Evolutionary conservation across 2,329 filamentous ascomycete species (phyloP).

Genomic region (Venturia carpophila): DNA sequence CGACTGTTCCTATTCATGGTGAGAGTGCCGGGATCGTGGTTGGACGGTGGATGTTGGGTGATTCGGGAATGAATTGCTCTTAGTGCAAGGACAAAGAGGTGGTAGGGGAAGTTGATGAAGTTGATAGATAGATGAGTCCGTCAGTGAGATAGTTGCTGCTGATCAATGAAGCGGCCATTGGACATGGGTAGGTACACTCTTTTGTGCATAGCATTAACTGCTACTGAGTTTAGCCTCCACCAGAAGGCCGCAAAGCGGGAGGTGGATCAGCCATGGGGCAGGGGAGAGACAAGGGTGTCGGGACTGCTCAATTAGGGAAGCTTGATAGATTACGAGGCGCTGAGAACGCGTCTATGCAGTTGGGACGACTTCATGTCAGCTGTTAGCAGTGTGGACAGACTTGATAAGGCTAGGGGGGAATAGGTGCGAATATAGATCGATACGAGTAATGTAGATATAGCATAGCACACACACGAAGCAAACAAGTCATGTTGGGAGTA

Average conservation of each 20-base stretch:
- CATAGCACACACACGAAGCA: no score
- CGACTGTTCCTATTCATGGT: slow-evolving; percentile 19
- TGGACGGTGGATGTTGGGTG: background rate
- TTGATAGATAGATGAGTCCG: background rate
- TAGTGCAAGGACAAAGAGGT: background rate
- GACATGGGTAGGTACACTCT: background rate
- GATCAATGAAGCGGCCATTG: background rate
- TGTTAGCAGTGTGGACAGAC: no score
- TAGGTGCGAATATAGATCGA: no score
- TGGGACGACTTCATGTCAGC: no score
- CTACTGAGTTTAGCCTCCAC: background rate
- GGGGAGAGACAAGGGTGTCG: background rate
- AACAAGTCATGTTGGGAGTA: no score
- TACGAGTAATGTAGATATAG: no score
- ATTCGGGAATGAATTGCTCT: background rate
- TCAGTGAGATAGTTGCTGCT: background rate
- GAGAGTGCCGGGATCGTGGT: background rate
- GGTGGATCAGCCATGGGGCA: background rate
- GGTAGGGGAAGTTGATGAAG: no score
- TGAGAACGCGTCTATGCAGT: background rate
- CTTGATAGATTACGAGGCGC: background rate
- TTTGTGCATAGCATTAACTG: background rate
- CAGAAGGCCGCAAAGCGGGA: background rate
- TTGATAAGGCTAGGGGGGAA: no score
- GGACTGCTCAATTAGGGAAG: background rate